These are phyloP conservation scores for Cryptococcus neoformans DNA, from an alignment of 1,284 basidiomycete species.

Conservation along the genomic window DNA sequence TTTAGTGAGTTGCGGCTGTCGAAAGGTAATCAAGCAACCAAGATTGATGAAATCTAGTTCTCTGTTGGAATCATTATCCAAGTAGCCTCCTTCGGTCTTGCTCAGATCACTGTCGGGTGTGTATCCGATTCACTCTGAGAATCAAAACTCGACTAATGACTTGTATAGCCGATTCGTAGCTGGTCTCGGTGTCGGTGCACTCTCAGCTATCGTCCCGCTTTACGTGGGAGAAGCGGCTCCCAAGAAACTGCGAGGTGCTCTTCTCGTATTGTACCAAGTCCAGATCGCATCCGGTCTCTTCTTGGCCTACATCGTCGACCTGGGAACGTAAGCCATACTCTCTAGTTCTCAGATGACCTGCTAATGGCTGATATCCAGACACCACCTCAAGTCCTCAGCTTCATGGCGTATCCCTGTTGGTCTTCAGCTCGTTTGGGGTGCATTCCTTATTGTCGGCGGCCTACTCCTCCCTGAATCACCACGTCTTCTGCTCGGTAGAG, in stretches of 20 bases:
- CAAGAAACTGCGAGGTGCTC: constrained; percentile 66
- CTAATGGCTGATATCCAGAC: constrained; percentile 23
- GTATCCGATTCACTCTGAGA: background rate
- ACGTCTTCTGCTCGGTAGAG: constrained; percentile 36
- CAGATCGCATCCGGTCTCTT: constrained; percentile 65
- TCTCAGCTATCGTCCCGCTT: constrained; percentile 73
- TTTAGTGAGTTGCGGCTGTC: constrained; percentile 45
- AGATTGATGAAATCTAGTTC: constrained; percentile 9
- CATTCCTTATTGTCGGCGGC: constrained; percentile 55
- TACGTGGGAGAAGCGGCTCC: constrained; percentile 78
- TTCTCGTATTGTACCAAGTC: constrained; percentile 71
- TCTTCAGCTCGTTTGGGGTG: constrained; percentile 34
- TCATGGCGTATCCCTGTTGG: constrained; percentile 61
- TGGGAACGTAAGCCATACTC: constrained; percentile 53
- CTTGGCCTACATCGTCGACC: constrained; percentile 67
- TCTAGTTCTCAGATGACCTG: background rate
- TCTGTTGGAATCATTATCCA: constrained; percentile 69
- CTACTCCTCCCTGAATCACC: constrained; percentile 72
- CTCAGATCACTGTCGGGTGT: constrained; percentile 61
- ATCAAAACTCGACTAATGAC: background rate
- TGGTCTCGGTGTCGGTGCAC: constrained; percentile 64
- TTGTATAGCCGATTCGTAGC: constrained; percentile 30
- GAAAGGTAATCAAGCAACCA: no score
- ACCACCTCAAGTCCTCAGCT: constrained; percentile 58
- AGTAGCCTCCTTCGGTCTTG: constrained; percentile 63